Evolutionary conservation across 1,284 basidiomycete genomes (phyloP), one percentile per base, ranked within the genome.

Genomic region (Meripilus lineatus): DNA sequence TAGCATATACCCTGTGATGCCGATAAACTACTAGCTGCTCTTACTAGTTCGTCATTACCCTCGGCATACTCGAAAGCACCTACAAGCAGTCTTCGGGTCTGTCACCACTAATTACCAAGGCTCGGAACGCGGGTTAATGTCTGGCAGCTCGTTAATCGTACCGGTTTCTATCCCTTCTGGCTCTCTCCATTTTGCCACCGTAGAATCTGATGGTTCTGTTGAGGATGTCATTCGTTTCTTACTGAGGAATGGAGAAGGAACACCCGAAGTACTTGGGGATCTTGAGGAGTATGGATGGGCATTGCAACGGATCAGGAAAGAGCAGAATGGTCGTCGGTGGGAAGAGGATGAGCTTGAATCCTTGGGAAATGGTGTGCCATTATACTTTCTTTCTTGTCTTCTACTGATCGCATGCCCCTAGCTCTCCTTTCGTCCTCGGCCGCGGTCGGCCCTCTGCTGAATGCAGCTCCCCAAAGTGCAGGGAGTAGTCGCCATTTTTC

Each of bases 321-420:
- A 87, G 56, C 68, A 63, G 17, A 64, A 62, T 43, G 85, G 84
- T 36, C 68, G 81, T 32, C 57, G 67, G 45, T 89, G 85, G 85
- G 79, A 86, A 53, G 80, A 86, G 53, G 68, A 74, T 3, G 84
- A 85, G 47, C 66, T 89, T 5, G 71, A 77, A 46, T 63, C 65
- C 30, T 67, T 89, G 11, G 79, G 74, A 40, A 74, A 84, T 57
- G 83, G 86, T 86, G 38, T 51, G 76, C 46, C 35, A 50, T 32
- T 22, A 34, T 26, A 17, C 4, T 22, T 40, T 23, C 36, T 38
- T 4, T 42, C 17, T 33, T 24, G 28, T 10, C 28, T 10, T 30
- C 8, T 30, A 30, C 10, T 30, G 8, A 30, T 10, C 8, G 28
- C 28, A 8, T 30, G n/a, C 8, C n/a, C n/a, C 10, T 8, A 30